Evolutionary conservation across 1,284 basidiomycete species (phyloP).

Genomic region (Tetrapyrgos nigripes): DNA sequence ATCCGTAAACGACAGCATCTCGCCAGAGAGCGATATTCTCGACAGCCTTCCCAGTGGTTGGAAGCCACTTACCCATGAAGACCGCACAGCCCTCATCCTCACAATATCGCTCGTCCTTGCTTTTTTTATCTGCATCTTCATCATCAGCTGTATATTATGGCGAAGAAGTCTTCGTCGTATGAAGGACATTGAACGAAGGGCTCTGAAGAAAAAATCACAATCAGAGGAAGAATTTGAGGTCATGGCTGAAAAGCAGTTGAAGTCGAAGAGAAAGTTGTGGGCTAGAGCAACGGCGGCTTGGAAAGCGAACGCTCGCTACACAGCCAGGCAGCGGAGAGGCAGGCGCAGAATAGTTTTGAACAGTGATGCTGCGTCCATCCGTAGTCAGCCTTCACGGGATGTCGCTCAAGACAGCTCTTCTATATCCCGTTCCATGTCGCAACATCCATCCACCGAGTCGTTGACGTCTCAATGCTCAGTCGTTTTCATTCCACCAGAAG

Average conservation of each 20-base stretch:
- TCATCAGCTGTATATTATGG: constrained; percentile 65
- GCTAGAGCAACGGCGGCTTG: constrained; percentile 66
- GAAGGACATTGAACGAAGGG: constrained; percentile 44
- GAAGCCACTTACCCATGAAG: constrained; percentile 39
- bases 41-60: constrained; percentile 66
- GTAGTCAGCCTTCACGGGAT: background rate
- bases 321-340: constrained; percentile 60
- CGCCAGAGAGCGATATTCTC: constrained; percentile 36
- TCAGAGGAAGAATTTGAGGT: constrained; percentile 36
- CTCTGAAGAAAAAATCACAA: constrained; percentile 28
- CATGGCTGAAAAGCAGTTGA: constrained; percentile 48
- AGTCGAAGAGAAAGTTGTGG: constrained; percentile 63
- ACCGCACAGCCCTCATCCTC: constrained; percentile 57
- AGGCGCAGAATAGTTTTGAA: constrained; percentile 36
- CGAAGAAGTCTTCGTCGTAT: constrained; percentile 51
- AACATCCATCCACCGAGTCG: constrained; percentile 29
- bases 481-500: background rate
- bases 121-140: constrained; percentile 59
- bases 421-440: constrained; percentile 26
- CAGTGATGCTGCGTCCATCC: background rate
- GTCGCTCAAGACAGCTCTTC: constrained; percentile 4
- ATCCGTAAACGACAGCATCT: background rate
- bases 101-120: constrained; percentile 66
- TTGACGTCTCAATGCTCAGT: background rate
- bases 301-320: constrained; percentile 62